Evolutionary conservation across 139 green algal genomes (phyloP).

Genomic region (Nannochloris sp.): DNA sequence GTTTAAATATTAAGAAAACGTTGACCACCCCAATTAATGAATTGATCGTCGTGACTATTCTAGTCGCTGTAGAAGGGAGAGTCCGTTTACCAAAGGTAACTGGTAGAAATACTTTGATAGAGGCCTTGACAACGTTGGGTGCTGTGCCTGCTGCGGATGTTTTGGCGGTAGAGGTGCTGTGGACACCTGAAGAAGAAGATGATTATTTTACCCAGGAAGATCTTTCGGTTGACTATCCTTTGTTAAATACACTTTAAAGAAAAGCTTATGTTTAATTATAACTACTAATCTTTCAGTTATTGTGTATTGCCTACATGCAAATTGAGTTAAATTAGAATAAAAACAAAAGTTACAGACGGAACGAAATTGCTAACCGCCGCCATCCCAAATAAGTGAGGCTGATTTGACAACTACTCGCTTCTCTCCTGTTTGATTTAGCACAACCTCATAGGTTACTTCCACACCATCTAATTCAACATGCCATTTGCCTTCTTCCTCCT

Average conservation of each 20-base stretch:
- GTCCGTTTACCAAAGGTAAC: conserved; percentile 66
- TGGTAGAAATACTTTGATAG: conserved; percentile 34
- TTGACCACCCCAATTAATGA: conserved; percentile 32
- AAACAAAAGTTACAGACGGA: too few species aligned
- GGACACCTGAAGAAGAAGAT: conserved; percentile 86
- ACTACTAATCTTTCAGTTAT: too few species aligned
- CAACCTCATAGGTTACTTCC: conserved; percentile 38
- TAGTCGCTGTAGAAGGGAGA: conserved; percentile 65
- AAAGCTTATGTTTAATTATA: too few species aligned
- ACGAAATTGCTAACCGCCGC: too few species aligned
- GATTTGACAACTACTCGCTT: too few species aligned
- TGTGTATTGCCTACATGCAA: too few species aligned
- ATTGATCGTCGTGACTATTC: conserved; percentile 81
- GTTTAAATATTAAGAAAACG: conserved; percentile 1
- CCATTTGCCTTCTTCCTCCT: conserved; percentile 28
- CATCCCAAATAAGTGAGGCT: too few species aligned
- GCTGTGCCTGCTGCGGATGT: conserved; percentile 40
- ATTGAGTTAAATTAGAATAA: too few species aligned
- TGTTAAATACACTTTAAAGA: conserved; percentile 8
- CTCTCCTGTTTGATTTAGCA: too few species aligned
- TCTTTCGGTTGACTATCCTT: conserved; percentile 56
- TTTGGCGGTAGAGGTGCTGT: conserved; percentile 94
- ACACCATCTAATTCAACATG: conserved; percentile 53
- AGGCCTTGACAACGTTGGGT: conserved; percentile 65
- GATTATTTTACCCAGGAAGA: conserved; percentile 81